These are phyloP conservation scores for Theobroma grandiflorum DNA, from an alignment of 441 rosid genomes.

Conservation along the genomic window DNA sequence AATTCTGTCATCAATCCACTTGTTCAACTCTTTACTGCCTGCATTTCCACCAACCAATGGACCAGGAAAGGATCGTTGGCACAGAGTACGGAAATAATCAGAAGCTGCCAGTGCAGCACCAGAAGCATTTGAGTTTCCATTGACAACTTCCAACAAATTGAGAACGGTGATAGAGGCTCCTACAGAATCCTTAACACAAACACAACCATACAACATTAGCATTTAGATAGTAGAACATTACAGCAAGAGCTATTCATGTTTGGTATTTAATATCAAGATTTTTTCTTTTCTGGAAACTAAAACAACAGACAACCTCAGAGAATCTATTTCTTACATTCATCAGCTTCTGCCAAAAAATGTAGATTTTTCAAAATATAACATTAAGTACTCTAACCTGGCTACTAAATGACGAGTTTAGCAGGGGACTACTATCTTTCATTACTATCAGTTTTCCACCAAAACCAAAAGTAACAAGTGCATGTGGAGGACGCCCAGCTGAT, in stretches of 20 bases:
- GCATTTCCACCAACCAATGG: constrained; percentile 96
- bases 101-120: constrained; percentile 45
- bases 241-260: background rate
- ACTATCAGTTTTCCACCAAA: constrained; percentile 96
- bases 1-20: constrained; percentile 96
- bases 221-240: background rate
- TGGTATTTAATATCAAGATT: background rate
- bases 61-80: constrained; percentile 88
- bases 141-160: constrained; percentile 75
- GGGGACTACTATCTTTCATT: constrained; percentile 64
- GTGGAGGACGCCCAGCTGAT: constrained; percentile 96
- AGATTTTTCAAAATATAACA: background rate
- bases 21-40: constrained; percentile 88
- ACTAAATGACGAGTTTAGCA: constrained; percentile 64
- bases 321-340: background rate
- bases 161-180: constrained; percentile 68
- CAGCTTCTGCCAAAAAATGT: background rate
- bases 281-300: constrained; percentile 24
- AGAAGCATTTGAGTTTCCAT: constrained; percentile 48
- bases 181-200: constrained; percentile 55
- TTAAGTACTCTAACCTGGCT: constrained; percentile 71
- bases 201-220: constrained; percentile 38
- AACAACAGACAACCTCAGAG: constrained; percentile 1
- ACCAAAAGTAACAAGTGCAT: constrained; percentile 89
- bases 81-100: constrained; percentile 70